Conservation (phyloP, 352 stramenopile genomes). For the Pythium volutum region DNA sequence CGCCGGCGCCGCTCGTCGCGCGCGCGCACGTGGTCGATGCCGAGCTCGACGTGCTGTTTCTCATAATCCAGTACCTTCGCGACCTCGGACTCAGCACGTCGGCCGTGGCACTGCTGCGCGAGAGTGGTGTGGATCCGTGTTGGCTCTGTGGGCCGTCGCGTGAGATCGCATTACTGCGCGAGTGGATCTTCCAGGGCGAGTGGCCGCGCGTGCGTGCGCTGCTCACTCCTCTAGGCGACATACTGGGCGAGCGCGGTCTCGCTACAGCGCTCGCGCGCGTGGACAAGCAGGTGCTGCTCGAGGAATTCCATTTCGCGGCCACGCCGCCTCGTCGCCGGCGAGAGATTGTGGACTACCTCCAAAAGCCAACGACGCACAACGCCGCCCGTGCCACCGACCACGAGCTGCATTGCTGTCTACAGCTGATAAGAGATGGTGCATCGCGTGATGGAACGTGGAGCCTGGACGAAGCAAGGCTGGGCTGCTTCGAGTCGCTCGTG, state of each 20-base stretch:
- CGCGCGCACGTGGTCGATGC: slow-evolving; percentile 6
- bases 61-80: slow-evolving; percentile 50
- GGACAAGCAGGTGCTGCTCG: slow-evolving; percentile 39
- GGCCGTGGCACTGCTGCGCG: slow-evolving; percentile 44
- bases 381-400: neutral
- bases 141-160: slow-evolving; percentile 53
- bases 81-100: slow-evolving; percentile 32
- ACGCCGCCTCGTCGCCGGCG: neutral
- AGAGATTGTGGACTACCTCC: slow-evolving; percentile 18
- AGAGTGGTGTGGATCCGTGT: slow-evolving; percentile 50
- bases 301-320: slow-evolving; percentile 23
- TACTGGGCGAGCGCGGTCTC: slow-evolving; percentile 22
- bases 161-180: slow-evolving; percentile 48
- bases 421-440: slow-evolving; percentile 2
- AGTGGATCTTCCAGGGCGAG: slow-evolving; percentile 52
- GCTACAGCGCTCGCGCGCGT: slow-evolving; percentile 19
- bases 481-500: slow-evolving; percentile 45
- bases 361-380: neutral
- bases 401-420: slow-evolving; percentile 19
- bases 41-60: slow-evolving; percentile 43
- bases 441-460: slow-evolving; percentile 10
- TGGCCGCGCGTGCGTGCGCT: slow-evolving; percentile 34
- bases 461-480: slow-evolving; percentile 36
- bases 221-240: slow-evolving; percentile 33
- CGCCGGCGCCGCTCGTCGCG: neutral